These are phyloP conservation scores for Pterocarpus macrocarpus DNA, from an alignment of 306 rosid species.

Conservation along the genomic window DNA sequence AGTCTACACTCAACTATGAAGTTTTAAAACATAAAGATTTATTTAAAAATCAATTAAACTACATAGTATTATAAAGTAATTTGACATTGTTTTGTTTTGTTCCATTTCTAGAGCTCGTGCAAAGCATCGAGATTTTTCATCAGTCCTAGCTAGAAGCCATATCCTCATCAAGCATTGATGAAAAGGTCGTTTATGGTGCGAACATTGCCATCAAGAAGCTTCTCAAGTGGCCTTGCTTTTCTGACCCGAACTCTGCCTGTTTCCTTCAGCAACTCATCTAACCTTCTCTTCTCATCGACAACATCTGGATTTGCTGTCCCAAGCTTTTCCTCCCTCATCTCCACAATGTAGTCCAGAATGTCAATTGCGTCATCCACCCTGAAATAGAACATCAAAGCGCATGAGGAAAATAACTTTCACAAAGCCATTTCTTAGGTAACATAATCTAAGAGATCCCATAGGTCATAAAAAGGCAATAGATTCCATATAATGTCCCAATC, in stretches of 20 bases:
- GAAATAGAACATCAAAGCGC: conserved; percentile 31
- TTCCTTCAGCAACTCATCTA: conserved; percentile 86
- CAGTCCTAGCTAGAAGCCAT: conserved; percentile 2
- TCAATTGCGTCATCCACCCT: conserved; percentile 95
- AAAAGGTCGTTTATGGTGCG: conserved; percentile 41
- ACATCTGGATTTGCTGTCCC: conserved; percentile 97
- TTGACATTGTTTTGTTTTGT: background rate
- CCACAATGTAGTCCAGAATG: conserved; percentile 77
- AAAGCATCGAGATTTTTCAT: conserved; percentile 37
- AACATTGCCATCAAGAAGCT: conserved; percentile 68
- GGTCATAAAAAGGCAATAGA: no score
- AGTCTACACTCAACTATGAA: background rate
- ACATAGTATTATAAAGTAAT: background rate
- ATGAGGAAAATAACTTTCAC: conserved; percentile 26
- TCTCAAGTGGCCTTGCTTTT: conserved; percentile 79
- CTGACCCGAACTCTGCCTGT: conserved; percentile 78
- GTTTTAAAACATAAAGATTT: background rate
- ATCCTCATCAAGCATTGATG: conserved; percentile 37
- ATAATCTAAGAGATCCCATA: no score
- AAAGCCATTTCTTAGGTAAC: background rate
- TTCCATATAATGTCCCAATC: no score
- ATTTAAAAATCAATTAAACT: background rate
- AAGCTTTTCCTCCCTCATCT: conserved; percentile 85
- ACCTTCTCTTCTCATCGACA: conserved; percentile 89
- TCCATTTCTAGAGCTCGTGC: conserved; percentile 41